A percentile compares a stretch with the other conserved stretches of the same genome.
Conservation (phyloP, 2,329 filamentous ascomycete genomes). For the Pleomassaria siparia region DNA sequence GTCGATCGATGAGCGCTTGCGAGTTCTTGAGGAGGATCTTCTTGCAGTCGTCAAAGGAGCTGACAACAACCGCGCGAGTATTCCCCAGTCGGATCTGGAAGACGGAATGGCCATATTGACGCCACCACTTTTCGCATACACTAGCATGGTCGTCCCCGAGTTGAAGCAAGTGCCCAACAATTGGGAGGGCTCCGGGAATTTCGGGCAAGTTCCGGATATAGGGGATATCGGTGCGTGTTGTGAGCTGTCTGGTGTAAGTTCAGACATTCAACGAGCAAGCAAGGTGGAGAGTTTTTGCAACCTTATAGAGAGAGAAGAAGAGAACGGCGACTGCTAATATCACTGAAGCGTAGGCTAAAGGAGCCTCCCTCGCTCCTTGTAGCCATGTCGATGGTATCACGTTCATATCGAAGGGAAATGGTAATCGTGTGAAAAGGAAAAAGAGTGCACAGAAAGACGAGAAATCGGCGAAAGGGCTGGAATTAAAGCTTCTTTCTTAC, state of each 20-base stretch:
- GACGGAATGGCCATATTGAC: slow-evolving; percentile 49
- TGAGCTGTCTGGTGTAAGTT: slow-evolving; percentile 2
- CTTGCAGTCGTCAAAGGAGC: slow-evolving; percentile 55
- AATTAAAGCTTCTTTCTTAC: too few relatives aligned
- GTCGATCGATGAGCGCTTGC: slow-evolving; percentile 54
- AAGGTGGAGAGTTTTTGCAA: neutral
- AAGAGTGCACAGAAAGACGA: too few relatives aligned
- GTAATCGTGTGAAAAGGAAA: too few relatives aligned
- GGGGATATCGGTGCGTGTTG: slow-evolving; percentile 47
- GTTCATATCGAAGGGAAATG: too few relatives aligned
- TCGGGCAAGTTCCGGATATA: slow-evolving; percentile 53
- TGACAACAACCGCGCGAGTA: slow-evolving; percentile 55
- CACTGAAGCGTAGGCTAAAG: slow-evolving; percentile 2
- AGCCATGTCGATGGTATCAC: neutral
- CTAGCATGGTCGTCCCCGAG: slow-evolving; percentile 58
- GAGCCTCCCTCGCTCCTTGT: neutral
- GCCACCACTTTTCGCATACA: slow-evolving; percentile 54
- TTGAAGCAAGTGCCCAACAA: slow-evolving; percentile 54
- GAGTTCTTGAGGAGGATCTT: slow-evolving; percentile 55
- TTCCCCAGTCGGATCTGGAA: slow-evolving; percentile 59
- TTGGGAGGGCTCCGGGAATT: slow-evolving; percentile 53
- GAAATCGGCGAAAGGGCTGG: too few relatives aligned
- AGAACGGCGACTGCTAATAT: neutral
- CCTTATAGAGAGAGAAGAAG: neutral
- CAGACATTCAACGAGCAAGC: neutral